Conservation (phyloP, 352 stramenopile genomes). For the Globisporangium megalacanthum region DNA sequence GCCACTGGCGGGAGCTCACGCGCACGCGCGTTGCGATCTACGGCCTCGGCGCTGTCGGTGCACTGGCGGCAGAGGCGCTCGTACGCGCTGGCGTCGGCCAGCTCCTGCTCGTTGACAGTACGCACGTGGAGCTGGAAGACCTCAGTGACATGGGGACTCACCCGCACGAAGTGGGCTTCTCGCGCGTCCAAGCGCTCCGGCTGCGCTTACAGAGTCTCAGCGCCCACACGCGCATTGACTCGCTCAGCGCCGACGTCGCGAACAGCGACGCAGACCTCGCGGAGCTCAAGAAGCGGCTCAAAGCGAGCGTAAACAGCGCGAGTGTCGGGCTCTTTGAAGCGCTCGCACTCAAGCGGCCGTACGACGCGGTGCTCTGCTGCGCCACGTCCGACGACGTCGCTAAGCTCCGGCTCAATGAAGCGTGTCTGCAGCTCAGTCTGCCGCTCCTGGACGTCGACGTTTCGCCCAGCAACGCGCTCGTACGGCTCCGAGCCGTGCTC, state of each 20-base stretch:
- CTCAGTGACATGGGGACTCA: slow-evolving; percentile 22
- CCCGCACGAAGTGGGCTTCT: slow-evolving; percentile 28
- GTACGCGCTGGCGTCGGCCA: slow-evolving; percentile 26
- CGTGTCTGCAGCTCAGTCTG: slow-evolving; percentile 42
- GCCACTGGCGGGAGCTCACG: slow-evolving; percentile 22
- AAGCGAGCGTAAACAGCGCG: slow-evolving; percentile 21
- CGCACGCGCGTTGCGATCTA: slow-evolving; percentile 24
- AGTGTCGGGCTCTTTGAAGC: slow-evolving; percentile 31
- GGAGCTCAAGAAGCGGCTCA: slow-evolving; percentile 33
- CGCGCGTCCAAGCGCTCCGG: slow-evolving; percentile 27
- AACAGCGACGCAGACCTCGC: slow-evolving; percentile 21
- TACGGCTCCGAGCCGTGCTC: slow-evolving; percentile 25
- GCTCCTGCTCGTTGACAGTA: slow-evolving; percentile 31
- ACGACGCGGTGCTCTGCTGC: slow-evolving; percentile 34
- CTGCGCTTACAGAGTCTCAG: slow-evolving; percentile 29
- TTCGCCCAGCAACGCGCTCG: slow-evolving; percentile 18
- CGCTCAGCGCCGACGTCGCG: slow-evolving; percentile 21
- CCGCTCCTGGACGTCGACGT: slow-evolving; percentile 27
- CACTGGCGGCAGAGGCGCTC: slow-evolving; percentile 24
- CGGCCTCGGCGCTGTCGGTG: slow-evolving; percentile 24
- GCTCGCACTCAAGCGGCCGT: slow-evolving; percentile 31
- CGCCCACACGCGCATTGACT: slow-evolving; percentile 19
- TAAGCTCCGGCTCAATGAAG: slow-evolving; percentile 20
- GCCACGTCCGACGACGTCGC: slow-evolving; percentile 17
- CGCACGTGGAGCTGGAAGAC: slow-evolving; percentile 18